A percentile compares a stretch with the other conserved stretches of the same genome.
These are phyloP conservation scores for Spathaspora hagerdaliae DNA, from an alignment of 805 yeast genomes.

Conservation along the genomic window DNA sequence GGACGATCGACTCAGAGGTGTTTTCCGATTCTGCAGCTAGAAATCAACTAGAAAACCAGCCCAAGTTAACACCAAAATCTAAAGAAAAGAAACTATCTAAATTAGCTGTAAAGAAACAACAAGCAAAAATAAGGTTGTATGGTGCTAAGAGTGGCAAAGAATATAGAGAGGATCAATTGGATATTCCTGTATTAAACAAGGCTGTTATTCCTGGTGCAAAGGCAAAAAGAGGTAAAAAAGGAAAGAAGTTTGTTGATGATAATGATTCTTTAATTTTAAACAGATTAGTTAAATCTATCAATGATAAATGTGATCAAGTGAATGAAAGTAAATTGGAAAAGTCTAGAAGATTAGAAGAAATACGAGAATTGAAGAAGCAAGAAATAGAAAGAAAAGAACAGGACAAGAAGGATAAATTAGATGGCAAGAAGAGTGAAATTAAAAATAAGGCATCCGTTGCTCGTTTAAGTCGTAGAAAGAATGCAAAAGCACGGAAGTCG, in stretches of 20 bases:
- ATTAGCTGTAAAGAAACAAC: slow-evolving; percentile 58
- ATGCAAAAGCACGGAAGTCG: slow-evolving; percentile 28
- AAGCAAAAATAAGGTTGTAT: slow-evolving; percentile 59
- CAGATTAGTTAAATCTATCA: slow-evolving; percentile 74
- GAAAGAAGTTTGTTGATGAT: slow-evolving; percentile 74
- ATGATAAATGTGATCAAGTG: slow-evolving; percentile 72
- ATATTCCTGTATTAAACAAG: slow-evolving; percentile 74
- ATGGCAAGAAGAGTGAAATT: slow-evolving; percentile 73
- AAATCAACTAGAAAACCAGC: slow-evolving; percentile 56
- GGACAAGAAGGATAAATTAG: slow-evolving; percentile 63
- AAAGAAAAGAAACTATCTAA: slow-evolving; percentile 47
- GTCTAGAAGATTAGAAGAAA: slow-evolving; percentile 82
- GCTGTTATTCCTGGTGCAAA: slow-evolving; percentile 82
- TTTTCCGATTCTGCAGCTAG: slow-evolving; percentile 63
- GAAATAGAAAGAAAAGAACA: slow-evolving; percentile 85
- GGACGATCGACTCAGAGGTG: slow-evolving; percentile 64
- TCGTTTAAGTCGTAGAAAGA: slow-evolving; percentile 65
- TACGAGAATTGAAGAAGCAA: slow-evolving; percentile 78
- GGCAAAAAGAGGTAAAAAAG: slow-evolving; percentile 80
- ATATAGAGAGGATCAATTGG: slow-evolving; percentile 74
- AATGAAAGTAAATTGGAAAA: slow-evolving; percentile 89
- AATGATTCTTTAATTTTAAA: slow-evolving; percentile 58
- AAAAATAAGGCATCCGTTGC: slow-evolving; percentile 70
- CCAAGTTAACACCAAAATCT: slow-evolving; percentile 59
- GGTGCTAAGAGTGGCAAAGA: slow-evolving; percentile 57